These are phyloP conservation scores for Verbascum thapsus DNA, from an alignment of 257 asterid genomes.

Conservation along the genomic window DNA sequence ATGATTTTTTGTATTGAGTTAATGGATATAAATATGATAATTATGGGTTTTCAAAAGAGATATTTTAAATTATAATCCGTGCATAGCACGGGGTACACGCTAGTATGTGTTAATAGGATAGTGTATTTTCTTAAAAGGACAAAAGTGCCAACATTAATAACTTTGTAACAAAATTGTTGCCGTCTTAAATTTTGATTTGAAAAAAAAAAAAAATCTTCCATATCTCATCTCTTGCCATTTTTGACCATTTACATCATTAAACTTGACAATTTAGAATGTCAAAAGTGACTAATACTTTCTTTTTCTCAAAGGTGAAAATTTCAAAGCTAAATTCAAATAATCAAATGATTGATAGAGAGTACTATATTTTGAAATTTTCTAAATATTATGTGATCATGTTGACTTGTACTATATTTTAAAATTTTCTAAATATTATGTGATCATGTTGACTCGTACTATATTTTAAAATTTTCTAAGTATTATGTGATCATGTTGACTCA, in stretches of 20 bases:
- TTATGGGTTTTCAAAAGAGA: too few species aligned
- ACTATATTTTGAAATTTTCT: neutral
- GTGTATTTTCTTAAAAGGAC: too few species aligned
- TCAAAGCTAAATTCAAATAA: neutral
- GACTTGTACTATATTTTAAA: neutral
- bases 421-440: neutral
- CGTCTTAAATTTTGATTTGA: too few species aligned
- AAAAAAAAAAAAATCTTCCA: too few species aligned
- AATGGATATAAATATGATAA: too few species aligned
- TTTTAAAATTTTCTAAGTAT: neutral
- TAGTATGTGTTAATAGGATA: too few species aligned
- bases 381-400: neutral
- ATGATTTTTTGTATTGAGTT: too few species aligned
- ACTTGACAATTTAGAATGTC: conserved; percentile 8
- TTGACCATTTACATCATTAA: conserved; percentile 7
- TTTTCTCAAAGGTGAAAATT: neutral
- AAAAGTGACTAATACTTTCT: neutral
- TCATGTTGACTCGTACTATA: neutral
- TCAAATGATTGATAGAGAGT: neutral
- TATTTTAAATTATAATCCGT: too few species aligned
- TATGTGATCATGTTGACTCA: neutral
- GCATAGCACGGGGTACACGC: too few species aligned
- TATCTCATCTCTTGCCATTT: conserved; percentile 19
- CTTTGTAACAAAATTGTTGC: too few species aligned
- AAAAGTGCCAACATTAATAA: too few species aligned